These are phyloP conservation scores for Mycogone perniciosa DNA, from an alignment of 2,329 filamentous ascomycete species.

Conservation along the genomic window DNA sequence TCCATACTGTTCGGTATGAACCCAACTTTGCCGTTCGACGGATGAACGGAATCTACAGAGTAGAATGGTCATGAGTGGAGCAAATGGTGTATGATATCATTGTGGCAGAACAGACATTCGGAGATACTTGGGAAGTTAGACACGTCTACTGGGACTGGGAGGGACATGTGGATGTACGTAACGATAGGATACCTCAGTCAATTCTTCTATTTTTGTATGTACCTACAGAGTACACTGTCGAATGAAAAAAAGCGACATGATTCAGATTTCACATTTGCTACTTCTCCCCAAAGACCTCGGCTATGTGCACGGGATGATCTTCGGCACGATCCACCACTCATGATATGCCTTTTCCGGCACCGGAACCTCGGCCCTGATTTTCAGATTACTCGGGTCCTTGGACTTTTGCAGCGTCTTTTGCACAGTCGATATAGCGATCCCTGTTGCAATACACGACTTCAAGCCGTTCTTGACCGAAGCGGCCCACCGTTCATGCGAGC, in stretches of 20 bases:
- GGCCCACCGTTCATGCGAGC: constrained; percentile 57
- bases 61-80: not conserved
- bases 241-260: not conserved
- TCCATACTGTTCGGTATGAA: constrained; percentile 26
- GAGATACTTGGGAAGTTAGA: not conserved
- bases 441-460: constrained; percentile 64
- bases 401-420: constrained; percentile 47
- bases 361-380: constrained; percentile 47
- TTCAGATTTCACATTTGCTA: not conserved
- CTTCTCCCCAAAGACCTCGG: not conserved
- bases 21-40: constrained; percentile 3
- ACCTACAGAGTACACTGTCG: not conserved
- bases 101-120: not conserved
- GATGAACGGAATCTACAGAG: not conserved
- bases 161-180: not conserved
- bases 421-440: constrained; percentile 55
- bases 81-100: not conserved
- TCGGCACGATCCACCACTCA: constrained; percentile 60
- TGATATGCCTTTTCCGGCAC: constrained; percentile 50
- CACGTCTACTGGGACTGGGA: not conserved
- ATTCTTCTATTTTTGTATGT: not conserved
- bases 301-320: constrained; percentile 25
- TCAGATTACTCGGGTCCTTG: constrained; percentile 24
- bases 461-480: constrained; percentile 53
- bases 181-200: not conserved